Base-by-base conservation (phyloP, 768 basidiomycete genomes). In the Trichaptum fuscoviolaceum region DNA sequence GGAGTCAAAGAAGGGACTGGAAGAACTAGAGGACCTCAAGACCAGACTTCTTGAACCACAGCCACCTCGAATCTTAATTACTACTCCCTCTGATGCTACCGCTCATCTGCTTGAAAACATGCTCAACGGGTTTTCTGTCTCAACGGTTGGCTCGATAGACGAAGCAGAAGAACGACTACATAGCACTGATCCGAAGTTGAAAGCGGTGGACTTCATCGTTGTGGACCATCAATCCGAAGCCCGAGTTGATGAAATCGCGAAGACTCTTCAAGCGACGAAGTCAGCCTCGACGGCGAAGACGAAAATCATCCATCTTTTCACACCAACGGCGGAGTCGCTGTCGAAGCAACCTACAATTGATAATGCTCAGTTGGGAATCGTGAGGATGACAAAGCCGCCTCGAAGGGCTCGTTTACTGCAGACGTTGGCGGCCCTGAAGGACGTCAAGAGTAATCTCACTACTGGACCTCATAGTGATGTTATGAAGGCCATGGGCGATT, bases 361-460 rank as follows among this genome's bases (percentile, higher is more conserved):
- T 58, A 85, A 75, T 67, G 80, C 77, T 61, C 81, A 80, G 34
- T 80, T 85, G 0, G 85, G 86, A 15, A 82, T 90, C 7, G 79
- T 86, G 26, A 85, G 87, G 68, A 86, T 90, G 81, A 89, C 87
- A 9, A 91, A 90, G 73, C 89, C 89, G 0, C 87, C 89, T 12
- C 80, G 89, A 67, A 84, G 81, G 71, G 79, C 81, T 8, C 81
- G 87, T 26, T 74, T 89, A 35, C 77, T 90, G 52, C 88, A 88
- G 70, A 83, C 82, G 18, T 79, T 90, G n/a, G 88, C 86, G 7
- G 80, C 77, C 30, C 68, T 87, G 66, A 89, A 86, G 73, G 82
- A 87, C 67, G 70, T 86, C 24, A 79, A 85, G 0, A 79, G 80
- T 67, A 76, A 82, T 4, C 76, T 82, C 64, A 75, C 81, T 57